Evolutionary conservation across 164 flowering plant species (phyloP).

Genomic region (Annona cherimola): DNA sequence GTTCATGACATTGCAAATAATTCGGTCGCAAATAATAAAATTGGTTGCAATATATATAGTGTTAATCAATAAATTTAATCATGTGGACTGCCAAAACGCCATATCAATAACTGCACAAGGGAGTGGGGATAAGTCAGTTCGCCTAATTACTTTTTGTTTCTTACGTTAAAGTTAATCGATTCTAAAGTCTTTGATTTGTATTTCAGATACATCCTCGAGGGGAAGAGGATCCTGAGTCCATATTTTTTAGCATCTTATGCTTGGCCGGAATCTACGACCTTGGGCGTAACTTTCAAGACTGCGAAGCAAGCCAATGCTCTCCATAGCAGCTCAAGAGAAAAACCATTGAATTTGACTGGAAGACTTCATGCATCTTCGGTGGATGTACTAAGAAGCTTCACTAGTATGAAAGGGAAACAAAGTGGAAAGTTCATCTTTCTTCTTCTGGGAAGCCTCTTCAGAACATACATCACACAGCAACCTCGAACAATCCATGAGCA

Average conservation of each 20-base stretch:
- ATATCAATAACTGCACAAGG: too few relatives aligned
- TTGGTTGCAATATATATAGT: too few relatives aligned
- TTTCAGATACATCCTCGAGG: conserved; percentile 51
- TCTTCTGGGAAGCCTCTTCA: conserved; percentile 26
- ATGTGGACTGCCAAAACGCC: too few relatives aligned
- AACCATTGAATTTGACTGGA: conserved; percentile 30
- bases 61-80: too few relatives aligned
- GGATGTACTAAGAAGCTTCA: conserved; percentile 33
- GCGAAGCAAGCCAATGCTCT: not conserved
- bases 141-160: too few relatives aligned
- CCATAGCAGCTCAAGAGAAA: conserved; percentile 1
- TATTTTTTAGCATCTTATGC: conserved; percentile 34
- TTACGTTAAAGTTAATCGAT: not conserved
- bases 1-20: too few relatives aligned
- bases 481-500: conserved; percentile 28
- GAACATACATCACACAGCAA: conserved; percentile 41
- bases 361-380: conserved; percentile 33
- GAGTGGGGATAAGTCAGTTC: too few relatives aligned
- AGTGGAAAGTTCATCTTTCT: conserved; percentile 29
- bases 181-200: not conserved
- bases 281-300: conserved; percentile 35
- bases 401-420: conserved; percentile 34
- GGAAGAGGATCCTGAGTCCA: conserved; percentile 55
- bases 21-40: too few relatives aligned
- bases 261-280: conserved; percentile 46